Conservation (phyloP, 1,284 basidiomycete species). For the Apiotrichum domesticum region DNA sequence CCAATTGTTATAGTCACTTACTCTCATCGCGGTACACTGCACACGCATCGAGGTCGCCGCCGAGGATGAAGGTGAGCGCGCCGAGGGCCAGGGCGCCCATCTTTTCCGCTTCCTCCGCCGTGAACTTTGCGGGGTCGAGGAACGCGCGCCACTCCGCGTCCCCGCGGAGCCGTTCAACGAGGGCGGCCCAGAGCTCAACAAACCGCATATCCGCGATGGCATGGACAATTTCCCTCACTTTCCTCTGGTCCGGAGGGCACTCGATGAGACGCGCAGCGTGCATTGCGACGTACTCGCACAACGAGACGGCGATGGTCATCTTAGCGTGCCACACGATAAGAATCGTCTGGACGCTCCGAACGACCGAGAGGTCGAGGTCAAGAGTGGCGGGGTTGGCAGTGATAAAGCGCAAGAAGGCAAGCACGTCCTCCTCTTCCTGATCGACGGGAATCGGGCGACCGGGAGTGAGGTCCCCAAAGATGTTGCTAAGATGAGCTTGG, state of each 20-base stretch:
- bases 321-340: background rate
- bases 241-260: too few relatives aligned
- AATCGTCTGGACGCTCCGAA: background rate
- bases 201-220: background rate
- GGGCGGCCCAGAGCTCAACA: background rate
- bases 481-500: background rate
- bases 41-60: background rate
- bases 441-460: background rate
- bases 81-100: too few relatives aligned
- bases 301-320: background rate
- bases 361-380: background rate
- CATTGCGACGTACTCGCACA: background rate
- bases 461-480: background rate
- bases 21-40: background rate
- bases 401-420: constrained; percentile 2
- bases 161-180: too few relatives aligned
- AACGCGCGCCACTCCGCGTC: too few relatives aligned
- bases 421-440: background rate
- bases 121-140: too few relatives aligned
- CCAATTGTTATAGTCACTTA: background rate
- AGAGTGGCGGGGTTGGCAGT: background rate
- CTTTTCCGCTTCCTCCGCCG: too few relatives aligned
- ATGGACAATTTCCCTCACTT: too few relatives aligned
- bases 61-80: too few relatives aligned
- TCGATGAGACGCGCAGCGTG: background rate